Conservation (phyloP, 345 rosid genomes). For the Eucalyptus pauciflora region DNA sequence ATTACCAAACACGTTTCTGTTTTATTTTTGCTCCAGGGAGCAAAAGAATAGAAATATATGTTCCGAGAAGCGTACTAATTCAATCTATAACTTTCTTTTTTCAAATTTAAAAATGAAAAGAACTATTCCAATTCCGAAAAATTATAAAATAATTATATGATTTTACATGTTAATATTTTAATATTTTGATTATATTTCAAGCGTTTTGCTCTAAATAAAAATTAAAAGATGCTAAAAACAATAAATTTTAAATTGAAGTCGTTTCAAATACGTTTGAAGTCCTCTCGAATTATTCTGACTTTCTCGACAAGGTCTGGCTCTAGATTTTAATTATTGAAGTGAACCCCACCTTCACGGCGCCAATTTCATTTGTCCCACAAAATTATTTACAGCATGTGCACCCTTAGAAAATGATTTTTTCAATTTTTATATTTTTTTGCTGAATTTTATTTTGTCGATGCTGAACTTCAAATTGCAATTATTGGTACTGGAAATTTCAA, state of each 20-base stretch:
- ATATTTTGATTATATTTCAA: neutral
- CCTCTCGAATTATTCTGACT: too few relatives aligned
- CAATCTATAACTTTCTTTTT: neutral
- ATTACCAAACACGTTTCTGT: fast-evolving
- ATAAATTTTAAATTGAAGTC: too few relatives aligned
- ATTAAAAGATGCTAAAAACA: neutral
- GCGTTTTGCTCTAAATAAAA: neutral
- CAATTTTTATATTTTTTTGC: too few relatives aligned
- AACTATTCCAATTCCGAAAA: neutral
- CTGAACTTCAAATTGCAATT: neutral
- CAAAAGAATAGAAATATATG: fast-evolving
- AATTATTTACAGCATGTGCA: neutral
- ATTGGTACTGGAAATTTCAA: neutral
- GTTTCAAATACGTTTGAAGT: too few relatives aligned
- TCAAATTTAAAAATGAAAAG: neutral
- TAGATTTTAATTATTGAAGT: too few relatives aligned
- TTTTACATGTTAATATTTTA: neutral
- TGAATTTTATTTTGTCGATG: neutral
- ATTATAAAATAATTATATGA: too few relatives aligned
- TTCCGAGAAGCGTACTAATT: neutral
- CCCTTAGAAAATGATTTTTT: neutral
- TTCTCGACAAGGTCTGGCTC: too few relatives aligned
- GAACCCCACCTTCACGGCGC: neutral
- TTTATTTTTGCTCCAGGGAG: fast-evolving
- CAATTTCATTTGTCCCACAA: neutral